Conservation (phyloP, 305 asterid genomes). For the Stenogyne calaminthoides region DNA sequence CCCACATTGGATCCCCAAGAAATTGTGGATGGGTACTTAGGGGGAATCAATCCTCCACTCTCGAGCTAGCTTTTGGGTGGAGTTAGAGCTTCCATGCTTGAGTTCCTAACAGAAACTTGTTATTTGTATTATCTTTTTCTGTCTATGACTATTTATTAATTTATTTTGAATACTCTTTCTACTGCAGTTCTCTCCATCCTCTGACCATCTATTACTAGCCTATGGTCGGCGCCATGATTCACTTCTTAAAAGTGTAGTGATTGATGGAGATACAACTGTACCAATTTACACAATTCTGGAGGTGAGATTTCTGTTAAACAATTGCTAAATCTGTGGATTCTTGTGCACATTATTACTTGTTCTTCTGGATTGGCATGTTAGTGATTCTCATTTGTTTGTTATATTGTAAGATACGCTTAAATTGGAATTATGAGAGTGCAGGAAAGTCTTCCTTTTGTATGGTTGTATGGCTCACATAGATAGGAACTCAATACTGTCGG, state of each 20-base stretch:
- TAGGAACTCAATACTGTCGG: neutral
- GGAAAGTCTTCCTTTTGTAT: neutral
- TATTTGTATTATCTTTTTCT: neutral
- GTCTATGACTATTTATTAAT: neutral
- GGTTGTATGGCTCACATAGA: slow-evolving; percentile 4
- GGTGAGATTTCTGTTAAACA: slow-evolving; percentile 45
- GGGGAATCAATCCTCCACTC: no score
- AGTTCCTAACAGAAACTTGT: neutral
- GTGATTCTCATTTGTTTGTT: slow-evolving; percentile 1
- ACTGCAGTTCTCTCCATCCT: slow-evolving; percentile 96
- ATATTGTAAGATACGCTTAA: slow-evolving; percentile 12
- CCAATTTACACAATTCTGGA: slow-evolving; percentile 91
- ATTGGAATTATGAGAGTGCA: slow-evolving; percentile 9
- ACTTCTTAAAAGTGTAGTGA: slow-evolving; percentile 89
- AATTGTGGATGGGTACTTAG: no score
- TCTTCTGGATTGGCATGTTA: slow-evolving; percentile 2
- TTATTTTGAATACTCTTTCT: slow-evolving; percentile 28
- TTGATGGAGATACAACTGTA: slow-evolving; percentile 83
- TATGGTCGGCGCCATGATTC: slow-evolving; percentile 97
- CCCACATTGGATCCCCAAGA: no score
- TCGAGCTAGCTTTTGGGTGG: no score
- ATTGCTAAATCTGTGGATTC: slow-evolving; percentile 3
- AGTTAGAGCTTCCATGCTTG: no score
- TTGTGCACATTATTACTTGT: neutral
- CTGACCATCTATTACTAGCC: slow-evolving; percentile 93